phyloP scores from a whole-genome alignment of 768 basidiomycete species.

The Guyanaporus albipodus region DNA sequence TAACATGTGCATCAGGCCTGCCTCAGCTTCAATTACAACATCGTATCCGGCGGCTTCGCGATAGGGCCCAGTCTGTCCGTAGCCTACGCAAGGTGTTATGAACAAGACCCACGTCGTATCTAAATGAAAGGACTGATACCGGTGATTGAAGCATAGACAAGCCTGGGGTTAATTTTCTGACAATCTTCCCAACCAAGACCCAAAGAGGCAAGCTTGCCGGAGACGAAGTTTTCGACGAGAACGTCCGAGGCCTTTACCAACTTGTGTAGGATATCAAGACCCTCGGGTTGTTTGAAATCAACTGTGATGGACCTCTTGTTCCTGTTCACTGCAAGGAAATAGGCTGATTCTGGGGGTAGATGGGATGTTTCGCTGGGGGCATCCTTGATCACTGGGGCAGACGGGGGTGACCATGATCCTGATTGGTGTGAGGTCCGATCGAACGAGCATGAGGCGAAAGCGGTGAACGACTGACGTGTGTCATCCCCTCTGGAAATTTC shows the following conservation, averaged over 20 bases:
- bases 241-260: slow-evolving; percentile 76
- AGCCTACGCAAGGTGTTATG: slow-evolving; percentile 41
- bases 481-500: slow-evolving; percentile 81
- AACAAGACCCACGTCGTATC: not conserved
- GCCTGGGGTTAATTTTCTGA: slow-evolving; percentile 64
- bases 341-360: slow-evolving; percentile 87
- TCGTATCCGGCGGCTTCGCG: slow-evolving; percentile 83
- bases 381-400: slow-evolving; percentile 45
- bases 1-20: slow-evolving; percentile 92
- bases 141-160: slow-evolving; percentile 89
- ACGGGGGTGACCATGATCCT: slow-evolving; percentile 69
- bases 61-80: slow-evolving; percentile 89
- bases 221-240: slow-evolving; percentile 84
- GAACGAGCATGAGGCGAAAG: slow-evolving; percentile 8
- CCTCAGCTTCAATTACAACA: slow-evolving; percentile 83
- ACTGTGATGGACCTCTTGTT: slow-evolving; percentile 89
- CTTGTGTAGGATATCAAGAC: slow-evolving; percentile 67
- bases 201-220: slow-evolving; percentile 80
- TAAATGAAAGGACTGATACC: slow-evolving; percentile 42
- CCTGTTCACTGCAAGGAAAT: slow-evolving; percentile 85
- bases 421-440: slow-evolving; percentile 10
- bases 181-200: slow-evolving; percentile 88
- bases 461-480: slow-evolving; percentile 53
- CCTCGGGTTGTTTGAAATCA: slow-evolving; percentile 78
- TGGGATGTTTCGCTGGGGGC: slow-evolving; percentile 53